A percentile compares a stretch with the other conserved stretches of the same genome.
Evolutionary conservation across 352 stramenopile species (phyloP).

Genomic region (Globisporangium parvum): DNA sequence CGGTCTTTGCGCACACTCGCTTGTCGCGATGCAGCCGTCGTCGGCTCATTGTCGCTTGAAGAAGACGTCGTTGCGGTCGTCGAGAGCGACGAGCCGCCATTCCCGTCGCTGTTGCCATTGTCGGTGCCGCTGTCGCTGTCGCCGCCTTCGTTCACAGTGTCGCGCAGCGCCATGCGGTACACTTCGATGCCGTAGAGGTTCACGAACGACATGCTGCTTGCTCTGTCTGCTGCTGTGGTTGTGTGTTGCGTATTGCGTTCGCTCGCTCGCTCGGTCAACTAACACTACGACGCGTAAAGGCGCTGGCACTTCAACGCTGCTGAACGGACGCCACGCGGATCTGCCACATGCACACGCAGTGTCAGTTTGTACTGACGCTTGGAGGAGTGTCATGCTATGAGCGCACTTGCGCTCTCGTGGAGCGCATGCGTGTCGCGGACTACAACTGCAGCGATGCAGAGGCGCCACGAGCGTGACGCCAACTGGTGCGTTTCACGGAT

Average conservation of each 20-base stretch:
- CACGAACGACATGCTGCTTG: constrained; percentile 8
- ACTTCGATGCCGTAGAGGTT: constrained; percentile 46
- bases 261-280: neutral
- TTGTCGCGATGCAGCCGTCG: neutral
- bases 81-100: no score
- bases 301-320: no score
- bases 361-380: no score
- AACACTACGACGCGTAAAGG: no score
- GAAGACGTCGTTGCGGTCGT: neutral
- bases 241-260: neutral
- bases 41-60: neutral
- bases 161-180: constrained; percentile 54
- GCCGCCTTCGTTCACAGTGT: constrained; percentile 58
- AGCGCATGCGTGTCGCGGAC: no score
- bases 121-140: constrained; percentile 14
- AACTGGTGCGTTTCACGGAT: no score
- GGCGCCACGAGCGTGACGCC: no score
- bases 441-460: no score
- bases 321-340: no score
- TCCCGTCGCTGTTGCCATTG: neutral
- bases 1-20: neutral
- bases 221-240: neutral
- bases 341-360: no score
- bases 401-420: no score
- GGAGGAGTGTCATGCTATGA: no score